Conservation (phyloP, 2,329 filamentous ascomycete species). For the Talaromyces sp. region DNA sequence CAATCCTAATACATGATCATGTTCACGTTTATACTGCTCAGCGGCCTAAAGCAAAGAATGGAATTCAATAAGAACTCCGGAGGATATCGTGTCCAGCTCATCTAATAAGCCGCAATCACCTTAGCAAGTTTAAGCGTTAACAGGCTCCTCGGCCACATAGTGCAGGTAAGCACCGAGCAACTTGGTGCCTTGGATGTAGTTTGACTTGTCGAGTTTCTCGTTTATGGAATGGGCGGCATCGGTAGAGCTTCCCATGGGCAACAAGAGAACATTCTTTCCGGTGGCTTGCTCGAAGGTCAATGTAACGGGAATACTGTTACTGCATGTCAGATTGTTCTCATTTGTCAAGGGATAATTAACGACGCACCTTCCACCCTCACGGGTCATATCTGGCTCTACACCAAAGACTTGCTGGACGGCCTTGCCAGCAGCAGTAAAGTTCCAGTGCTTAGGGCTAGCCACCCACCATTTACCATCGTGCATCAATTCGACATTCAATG, state of each 20-base stretch:
- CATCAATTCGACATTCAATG: constrained; percentile 71
- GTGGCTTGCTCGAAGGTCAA: constrained; percentile 96
- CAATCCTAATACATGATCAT: background rate
- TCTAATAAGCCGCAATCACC: background rate
- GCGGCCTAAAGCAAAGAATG: background rate
- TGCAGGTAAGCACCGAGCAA: constrained; percentile 91
- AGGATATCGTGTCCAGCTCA: background rate
- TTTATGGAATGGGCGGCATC: constrained; percentile 97
- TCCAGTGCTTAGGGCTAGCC: constrained; percentile 96
- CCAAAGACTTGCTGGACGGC: constrained; percentile 95
- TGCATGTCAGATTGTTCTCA: background rate
- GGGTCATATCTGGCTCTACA: constrained; percentile 88
- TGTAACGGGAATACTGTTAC: constrained; percentile 84
- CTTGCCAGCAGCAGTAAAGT: constrained; percentile 91
- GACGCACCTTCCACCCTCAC: constrained; percentile 81
- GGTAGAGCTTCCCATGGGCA: constrained; percentile 96
- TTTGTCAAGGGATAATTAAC: background rate
- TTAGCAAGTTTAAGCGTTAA: constrained; percentile 24
- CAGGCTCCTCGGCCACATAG: constrained; percentile 88
- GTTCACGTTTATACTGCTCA: background rate
- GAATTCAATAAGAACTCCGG: background rate
- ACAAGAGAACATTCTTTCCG: constrained; percentile 90
- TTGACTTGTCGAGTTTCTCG: constrained; percentile 93
- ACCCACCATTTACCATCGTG: constrained; percentile 99
- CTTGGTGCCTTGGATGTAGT: constrained; percentile 98